A percentile compares a stretch with the other conserved stretches of the same genome.
Conservation (phyloP, 2,329 filamentous ascomycete species). For the Rutstroemia sp. region DNA sequence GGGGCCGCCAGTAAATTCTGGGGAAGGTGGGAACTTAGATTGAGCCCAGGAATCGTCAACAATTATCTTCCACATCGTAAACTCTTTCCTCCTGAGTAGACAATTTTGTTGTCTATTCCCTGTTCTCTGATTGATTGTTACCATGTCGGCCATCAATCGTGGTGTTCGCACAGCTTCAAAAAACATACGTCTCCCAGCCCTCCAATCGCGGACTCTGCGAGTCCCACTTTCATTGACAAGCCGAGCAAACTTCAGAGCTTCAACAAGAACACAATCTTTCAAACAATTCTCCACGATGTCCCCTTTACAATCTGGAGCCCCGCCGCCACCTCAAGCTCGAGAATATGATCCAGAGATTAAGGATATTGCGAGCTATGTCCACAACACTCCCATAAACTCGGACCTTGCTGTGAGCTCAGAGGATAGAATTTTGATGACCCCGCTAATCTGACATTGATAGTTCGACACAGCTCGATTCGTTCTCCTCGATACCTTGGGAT, state of each 20-base stretch:
- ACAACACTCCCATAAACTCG: constrained; percentile 84
- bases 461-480: constrained; percentile 96
- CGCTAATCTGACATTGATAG: constrained; percentile 36
- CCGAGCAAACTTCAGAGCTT: constrained; percentile 16
- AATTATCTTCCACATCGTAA: background rate
- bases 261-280: constrained; percentile 17
- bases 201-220: constrained; percentile 24
- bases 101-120: background rate
- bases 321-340: constrained; percentile 42
- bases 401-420: constrained; percentile 71
- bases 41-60: too few relatives aligned
- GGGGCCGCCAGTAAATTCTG: background rate
- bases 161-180: constrained; percentile 26
- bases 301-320: constrained; percentile 34
- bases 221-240: constrained; percentile 21
- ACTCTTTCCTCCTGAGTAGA: background rate
- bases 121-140: constrained; percentile 6
- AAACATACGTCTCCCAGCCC: constrained; percentile 22
- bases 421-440: constrained; percentile 3
- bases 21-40: constrained; percentile 2
- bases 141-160: constrained; percentile 29
- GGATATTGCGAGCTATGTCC: constrained; percentile 92
- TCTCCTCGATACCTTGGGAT: constrained; percentile 93
- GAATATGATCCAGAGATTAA: constrained; percentile 87
- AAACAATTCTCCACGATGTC: constrained; percentile 32